phyloP scores from a whole-genome alignment of 306 rosid genomes.

The Lithocarpus polystachyus region DNA sequence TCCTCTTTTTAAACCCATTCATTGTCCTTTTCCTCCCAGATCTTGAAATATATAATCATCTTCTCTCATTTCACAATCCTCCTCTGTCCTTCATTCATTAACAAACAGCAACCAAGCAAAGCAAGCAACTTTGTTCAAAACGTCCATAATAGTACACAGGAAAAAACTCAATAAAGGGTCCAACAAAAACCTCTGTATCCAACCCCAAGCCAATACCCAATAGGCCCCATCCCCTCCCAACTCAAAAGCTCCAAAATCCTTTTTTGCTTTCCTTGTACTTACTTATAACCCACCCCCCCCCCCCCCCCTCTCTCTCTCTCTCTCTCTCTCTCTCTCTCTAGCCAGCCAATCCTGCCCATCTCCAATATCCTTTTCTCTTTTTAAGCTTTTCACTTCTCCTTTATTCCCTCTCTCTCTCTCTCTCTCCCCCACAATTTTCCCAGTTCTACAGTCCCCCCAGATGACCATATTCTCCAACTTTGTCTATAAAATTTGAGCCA shows the following conservation, averaged over 20 bases:
- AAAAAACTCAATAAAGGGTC: constrained; percentile 1
- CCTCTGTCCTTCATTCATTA: constrained; percentile 11
- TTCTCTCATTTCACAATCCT: constrained; percentile 31
- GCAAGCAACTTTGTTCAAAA: constrained; percentile 8
- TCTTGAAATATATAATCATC: constrained; percentile 22
- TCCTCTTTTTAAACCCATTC: constrained; percentile 1
- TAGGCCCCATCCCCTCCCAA: constrained; percentile 47
- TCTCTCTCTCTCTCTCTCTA: constrained; percentile 8
- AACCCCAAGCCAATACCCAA: constrained; percentile 32
- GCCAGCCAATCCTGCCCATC: constrained; percentile 45
- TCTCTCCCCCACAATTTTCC: constrained; percentile 7
- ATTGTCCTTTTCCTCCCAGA: constrained; percentile 32
- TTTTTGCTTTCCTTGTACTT: constrained; percentile 55
- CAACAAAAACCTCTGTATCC: constrained; percentile 24
- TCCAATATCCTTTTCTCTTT: background rate
- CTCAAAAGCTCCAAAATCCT: constrained; percentile 34
- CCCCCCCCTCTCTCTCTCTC: too few relatives aligned
- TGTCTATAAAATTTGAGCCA: constrained; percentile 49
- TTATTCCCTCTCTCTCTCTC: background rate
- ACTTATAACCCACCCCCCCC: background rate
- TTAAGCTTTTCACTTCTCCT: constrained; percentile 2
- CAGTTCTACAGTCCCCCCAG: background rate
- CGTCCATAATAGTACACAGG: constrained; percentile 23
- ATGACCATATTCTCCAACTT: background rate
- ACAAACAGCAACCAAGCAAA: background rate